phyloP scores from a whole-genome alignment of 352 stramenopile species.

The Globisporangium spiculum region DNA sequence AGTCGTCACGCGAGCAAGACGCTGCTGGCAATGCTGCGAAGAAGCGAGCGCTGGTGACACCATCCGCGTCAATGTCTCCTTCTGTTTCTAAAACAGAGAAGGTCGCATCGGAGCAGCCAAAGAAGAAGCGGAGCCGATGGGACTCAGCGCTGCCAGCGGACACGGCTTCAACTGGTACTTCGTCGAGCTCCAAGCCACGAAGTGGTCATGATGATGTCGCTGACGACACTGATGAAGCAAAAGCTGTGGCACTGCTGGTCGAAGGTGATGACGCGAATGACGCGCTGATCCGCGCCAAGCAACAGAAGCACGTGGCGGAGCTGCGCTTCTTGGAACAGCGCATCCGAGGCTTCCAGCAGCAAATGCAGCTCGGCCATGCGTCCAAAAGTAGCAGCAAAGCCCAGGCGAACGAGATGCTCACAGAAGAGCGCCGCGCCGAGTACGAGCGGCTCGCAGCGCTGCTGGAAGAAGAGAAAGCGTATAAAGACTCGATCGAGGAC shows the following conservation, averaged over 20 bases:
- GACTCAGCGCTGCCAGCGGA: not conserved
- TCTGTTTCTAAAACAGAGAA: not conserved
- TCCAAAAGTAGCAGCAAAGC: not conserved
- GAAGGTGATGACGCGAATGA: conserved; percentile 1
- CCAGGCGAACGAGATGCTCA: conserved; percentile 8
- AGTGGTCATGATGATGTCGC: not conserved
- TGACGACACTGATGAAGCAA: not conserved
- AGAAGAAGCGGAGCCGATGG: conserved; percentile 21
- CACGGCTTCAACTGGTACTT: not conserved
- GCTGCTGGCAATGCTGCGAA: not conserved
- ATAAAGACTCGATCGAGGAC: conserved; percentile 21
- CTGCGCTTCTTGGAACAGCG: conserved; percentile 24
- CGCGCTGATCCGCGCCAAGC: conserved; percentile 17
- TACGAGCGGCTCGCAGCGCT: conserved; percentile 16
- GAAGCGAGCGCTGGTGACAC: not conserved
- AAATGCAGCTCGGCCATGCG: conserved; percentile 9
- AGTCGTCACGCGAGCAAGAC: not conserved
- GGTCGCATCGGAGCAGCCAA: not conserved
- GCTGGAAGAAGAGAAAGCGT: conserved; percentile 12
- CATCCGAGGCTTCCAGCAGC: conserved; percentile 22
- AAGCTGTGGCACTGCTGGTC: not conserved
- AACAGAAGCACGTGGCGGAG: conserved; percentile 22
- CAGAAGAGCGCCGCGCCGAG: conserved; percentile 15
- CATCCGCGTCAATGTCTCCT: not conserved
- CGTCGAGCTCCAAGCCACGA: not conserved